Conservation (phyloP, 164 flowering plant genomes). For the Macadamia tetraphylla region DNA sequence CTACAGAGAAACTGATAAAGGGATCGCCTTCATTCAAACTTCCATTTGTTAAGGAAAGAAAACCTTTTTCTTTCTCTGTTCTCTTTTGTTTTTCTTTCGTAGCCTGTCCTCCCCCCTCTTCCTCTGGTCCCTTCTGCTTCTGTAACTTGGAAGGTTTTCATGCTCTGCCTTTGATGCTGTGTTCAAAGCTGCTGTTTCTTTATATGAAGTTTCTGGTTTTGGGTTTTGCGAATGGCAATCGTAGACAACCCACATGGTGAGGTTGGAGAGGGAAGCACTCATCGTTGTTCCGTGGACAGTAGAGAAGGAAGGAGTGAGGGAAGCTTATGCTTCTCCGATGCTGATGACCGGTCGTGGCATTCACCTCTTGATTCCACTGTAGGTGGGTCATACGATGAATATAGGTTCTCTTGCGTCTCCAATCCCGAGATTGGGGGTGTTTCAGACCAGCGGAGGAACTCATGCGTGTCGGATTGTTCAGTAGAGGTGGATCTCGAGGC, state of each 20-base stretch:
- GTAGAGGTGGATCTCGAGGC: conserved; percentile 34
- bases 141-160: neutral
- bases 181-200: neutral
- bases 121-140: neutral
- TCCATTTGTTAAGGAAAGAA: neutral
- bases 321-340: conserved; percentile 25
- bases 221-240: conserved; percentile 33
- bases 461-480: conserved; percentile 49
- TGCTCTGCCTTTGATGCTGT: neutral
- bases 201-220: conserved; percentile 34
- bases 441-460: conserved; percentile 33
- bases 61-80: too few species aligned
- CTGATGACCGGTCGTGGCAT: conserved; percentile 36
- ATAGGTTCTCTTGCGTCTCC: conserved; percentile 36
- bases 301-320: conserved; percentile 9
- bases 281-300: conserved; percentile 8
- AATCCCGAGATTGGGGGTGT: conserved; percentile 38
- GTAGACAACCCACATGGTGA: conserved; percentile 25
- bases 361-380: conserved; percentile 24
- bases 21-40: neutral
- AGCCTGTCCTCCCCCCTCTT: neutral
- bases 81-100: too few species aligned
- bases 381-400: conserved; percentile 57
- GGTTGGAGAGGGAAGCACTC: conserved; percentile 7
- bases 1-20: neutral